Evolutionary conservation across 768 basidiomycete genomes (phyloP).

Genomic region (Saitozyma podzolica): DNA sequence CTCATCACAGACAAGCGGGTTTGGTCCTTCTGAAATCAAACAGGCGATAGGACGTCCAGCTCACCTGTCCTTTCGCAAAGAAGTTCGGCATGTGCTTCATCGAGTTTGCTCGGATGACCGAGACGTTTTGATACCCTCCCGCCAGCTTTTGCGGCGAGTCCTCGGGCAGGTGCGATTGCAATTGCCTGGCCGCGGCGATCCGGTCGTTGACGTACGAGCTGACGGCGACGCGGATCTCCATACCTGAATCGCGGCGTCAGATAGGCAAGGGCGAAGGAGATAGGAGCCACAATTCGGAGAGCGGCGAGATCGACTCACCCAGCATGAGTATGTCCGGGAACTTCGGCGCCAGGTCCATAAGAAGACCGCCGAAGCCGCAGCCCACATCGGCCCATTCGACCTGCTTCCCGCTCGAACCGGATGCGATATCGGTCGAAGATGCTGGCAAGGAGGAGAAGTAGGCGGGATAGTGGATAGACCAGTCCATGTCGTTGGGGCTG

Average conservation of each 20-base stretch:
- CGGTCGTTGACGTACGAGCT: conserved; percentile 94
- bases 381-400: conserved; percentile 97
- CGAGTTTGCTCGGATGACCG: conserved; percentile 90
- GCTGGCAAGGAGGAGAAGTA: conserved; percentile 53
- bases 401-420: conserved; percentile 56
- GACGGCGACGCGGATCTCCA: conserved; percentile 96
- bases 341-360: conserved; percentile 81
- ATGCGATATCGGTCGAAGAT: conserved; percentile 18
- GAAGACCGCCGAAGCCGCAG: conserved; percentile 93
- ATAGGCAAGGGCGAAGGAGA: neutral
- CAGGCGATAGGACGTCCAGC: conserved; percentile 8
- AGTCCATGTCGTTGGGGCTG: conserved; percentile 74
- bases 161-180: conserved; percentile 32
- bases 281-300: neutral
- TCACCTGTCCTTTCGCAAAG: conserved; percentile 76
- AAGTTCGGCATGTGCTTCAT: conserved; percentile 99
- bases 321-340: conserved; percentile 92
- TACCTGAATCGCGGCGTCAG: conserved; percentile 59
- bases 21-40: neutral
- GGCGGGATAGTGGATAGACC: conserved; percentile 78
- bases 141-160: conserved; percentile 30
- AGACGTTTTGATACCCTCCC: conserved; percentile 68
- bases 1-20: neutral
- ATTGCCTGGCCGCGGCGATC: conserved; percentile 79
- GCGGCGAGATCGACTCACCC: conserved; percentile 59